phyloP scores from a whole-genome alignment of 2,329 filamentous ascomycete genomes.

The Aspergillus neoniger region DNA sequence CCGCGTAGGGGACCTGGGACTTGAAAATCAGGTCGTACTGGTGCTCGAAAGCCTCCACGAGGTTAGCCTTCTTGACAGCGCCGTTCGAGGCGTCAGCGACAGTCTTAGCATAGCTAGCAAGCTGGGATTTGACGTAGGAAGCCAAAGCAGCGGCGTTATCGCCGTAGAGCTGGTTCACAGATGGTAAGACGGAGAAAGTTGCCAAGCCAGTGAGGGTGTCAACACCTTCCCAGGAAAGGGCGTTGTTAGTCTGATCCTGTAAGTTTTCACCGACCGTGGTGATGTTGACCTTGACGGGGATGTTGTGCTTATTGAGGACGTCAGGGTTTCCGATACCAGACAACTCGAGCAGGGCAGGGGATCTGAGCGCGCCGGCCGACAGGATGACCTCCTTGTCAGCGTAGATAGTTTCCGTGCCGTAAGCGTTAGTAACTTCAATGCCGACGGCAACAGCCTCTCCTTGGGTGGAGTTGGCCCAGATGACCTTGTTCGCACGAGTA shows the following conservation, averaged over 20 bases:
- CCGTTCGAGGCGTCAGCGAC: conserved; percentile 27
- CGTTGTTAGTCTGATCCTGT: conserved; percentile 47
- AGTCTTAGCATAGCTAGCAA: conserved; percentile 26
- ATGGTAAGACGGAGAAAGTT: conserved; percentile 26
- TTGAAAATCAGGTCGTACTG: conserved; percentile 32
- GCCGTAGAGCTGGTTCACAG: conserved; percentile 29
- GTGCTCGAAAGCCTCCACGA: conserved; percentile 25
- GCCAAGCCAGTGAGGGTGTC: conserved; percentile 22
- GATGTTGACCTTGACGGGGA: conserved; percentile 31
- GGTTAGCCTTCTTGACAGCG: conserved; percentile 23
- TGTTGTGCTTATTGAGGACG: conserved; percentile 30
- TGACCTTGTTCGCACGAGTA: conserved; percentile 44
- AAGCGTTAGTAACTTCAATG: conserved; percentile 29
- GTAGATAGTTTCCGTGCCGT: conserved; percentile 27
- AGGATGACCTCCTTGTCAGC: conserved; percentile 58
- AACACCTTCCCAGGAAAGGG: conserved; percentile 18
- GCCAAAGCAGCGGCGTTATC: conserved; percentile 20
- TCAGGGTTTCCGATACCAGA: conserved; percentile 58
- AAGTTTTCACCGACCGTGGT: conserved; percentile 52
- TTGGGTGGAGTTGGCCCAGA: conserved; percentile 35
- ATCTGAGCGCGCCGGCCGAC: conserved; percentile 59
- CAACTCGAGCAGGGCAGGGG: conserved; percentile 59
- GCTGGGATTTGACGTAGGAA: conserved; percentile 21
- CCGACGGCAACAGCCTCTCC: conserved; percentile 29
- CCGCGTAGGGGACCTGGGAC: conserved; percentile 26